Conservation (phyloP, 805 yeast genomes). For the Blastobotrys peoriensis region DNA sequence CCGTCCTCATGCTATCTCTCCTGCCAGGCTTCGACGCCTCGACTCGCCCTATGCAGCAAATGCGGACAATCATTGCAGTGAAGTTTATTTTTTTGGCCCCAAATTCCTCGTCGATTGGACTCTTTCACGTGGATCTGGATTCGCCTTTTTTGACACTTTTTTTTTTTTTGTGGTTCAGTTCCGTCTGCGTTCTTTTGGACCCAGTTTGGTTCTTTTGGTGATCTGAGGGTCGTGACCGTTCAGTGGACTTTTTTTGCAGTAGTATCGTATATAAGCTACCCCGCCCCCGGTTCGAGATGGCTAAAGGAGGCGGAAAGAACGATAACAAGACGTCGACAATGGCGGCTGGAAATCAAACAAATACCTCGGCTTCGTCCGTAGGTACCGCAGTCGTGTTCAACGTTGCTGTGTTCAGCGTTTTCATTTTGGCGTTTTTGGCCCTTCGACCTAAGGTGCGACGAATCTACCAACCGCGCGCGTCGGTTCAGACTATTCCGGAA, state of each 20-base stretch:
- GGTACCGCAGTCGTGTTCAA: constrained; percentile 66
- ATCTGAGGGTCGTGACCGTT: background rate
- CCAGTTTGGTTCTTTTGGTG: background rate
- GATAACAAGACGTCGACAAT: background rate
- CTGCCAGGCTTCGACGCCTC: too few species aligned
- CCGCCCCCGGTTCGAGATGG: background rate
- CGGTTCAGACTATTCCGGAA: constrained; percentile 47
- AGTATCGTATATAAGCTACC: too few species aligned
- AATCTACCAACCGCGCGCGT: constrained; percentile 79
- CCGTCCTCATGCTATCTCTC: too few species aligned
- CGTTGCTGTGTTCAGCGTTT: constrained; percentile 56
- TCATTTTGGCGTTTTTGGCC: constrained; percentile 55
- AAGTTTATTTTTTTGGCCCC: too few species aligned
- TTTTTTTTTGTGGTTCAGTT: background rate
- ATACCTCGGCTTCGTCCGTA: constrained; percentile 66
- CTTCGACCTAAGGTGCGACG: constrained; percentile 62
- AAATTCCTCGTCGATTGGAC: too few species aligned
- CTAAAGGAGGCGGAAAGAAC: background rate
- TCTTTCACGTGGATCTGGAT: background rate
- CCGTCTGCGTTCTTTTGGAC: background rate
- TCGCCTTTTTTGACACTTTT: background rate
- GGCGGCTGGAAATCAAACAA: constrained; percentile 3
- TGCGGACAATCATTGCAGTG: too few species aligned
- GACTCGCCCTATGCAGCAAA: too few species aligned
- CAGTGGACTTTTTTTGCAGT: too few species aligned